A percentile compares a stretch with the other conserved stretches of the same genome.
phyloP scores from a whole-genome alignment of 331 rosid genomes.

The Acacia pycnantha region DNA sequence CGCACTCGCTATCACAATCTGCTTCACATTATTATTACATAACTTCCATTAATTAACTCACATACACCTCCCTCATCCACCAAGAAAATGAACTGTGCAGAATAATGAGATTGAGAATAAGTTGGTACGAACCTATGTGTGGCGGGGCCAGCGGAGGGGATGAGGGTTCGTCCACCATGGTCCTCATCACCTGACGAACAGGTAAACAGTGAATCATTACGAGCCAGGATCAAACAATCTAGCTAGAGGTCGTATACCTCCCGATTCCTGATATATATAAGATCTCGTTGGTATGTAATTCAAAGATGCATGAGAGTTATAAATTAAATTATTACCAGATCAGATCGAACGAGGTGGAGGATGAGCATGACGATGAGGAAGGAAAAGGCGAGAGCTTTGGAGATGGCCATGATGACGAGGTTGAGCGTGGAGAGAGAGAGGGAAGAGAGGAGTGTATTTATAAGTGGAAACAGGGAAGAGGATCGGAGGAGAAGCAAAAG shows the following conservation, averaged over 20 bases:
- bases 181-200: constrained; percentile 1
- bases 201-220: too few species aligned
- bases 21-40: not conserved
- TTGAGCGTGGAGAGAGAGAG: not conserved
- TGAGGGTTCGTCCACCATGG: not conserved
- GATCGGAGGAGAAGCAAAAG: not conserved
- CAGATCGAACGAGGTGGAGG: constrained; percentile 27
- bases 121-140: constrained; percentile 11
- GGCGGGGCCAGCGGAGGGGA: not conserved
- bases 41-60: too few species aligned
- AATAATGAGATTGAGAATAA: not conserved
- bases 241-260: too few species aligned
- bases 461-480: not conserved
- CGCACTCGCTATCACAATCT: constrained; percentile 53
- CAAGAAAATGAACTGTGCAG: too few species aligned
- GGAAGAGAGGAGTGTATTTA: not conserved
- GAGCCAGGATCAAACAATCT: not conserved
- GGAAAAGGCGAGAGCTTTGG: constrained; percentile 22
- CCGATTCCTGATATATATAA: too few species aligned
- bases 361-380: constrained; percentile 32
- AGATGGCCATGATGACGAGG: constrained; percentile 29
- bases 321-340: constrained; percentile 23
- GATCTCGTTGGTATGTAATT: not conserved
- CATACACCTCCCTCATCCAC: too few species aligned
- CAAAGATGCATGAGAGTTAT: not conserved